phyloP scores from a whole-genome alignment of 352 stramenopile genomes.

The Globisporangium orthogonon region DNA sequence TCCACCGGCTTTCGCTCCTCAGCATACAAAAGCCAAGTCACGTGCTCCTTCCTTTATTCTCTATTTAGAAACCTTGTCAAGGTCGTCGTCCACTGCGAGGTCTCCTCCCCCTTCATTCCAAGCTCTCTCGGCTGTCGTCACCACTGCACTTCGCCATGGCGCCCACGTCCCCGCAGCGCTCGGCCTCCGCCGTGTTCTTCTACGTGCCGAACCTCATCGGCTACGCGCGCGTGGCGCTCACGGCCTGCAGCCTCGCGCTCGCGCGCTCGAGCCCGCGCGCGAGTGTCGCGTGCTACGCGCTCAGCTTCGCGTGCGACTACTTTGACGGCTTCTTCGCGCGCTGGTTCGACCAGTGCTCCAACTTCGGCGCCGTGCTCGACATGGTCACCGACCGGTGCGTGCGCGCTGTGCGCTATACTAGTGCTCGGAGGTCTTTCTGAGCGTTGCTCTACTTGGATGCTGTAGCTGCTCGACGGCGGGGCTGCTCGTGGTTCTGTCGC shows the following conservation, averaged over 20 bases:
- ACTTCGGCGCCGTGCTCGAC: conserved; percentile 94
- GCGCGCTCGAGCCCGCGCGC: conserved; percentile 58
- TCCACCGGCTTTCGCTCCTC: too few relatives aligned
- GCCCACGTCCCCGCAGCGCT: conserved; percentile 13
- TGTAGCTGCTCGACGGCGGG: conserved; percentile 91
- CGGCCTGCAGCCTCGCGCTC: conserved; percentile 82
- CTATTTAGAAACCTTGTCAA: neutral
- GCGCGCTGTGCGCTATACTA: neutral
- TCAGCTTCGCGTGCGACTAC: conserved; percentile 96
- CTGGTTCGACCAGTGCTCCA: conserved; percentile 94
- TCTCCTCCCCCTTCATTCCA: neutral
- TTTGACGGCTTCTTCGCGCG: conserved; percentile 97
- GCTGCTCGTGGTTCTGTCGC: conserved; percentile 92
- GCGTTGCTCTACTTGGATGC: neutral
- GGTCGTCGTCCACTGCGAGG: neutral
- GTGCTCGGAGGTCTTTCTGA: neutral
- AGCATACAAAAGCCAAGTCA: too few relatives aligned
- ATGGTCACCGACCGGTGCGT: conserved; percentile 95
- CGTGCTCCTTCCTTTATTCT: neutral
- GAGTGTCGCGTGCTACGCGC: conserved; percentile 87
- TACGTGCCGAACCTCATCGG: conserved; percentile 97
- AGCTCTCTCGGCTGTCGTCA: neutral
- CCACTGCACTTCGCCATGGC: neutral
- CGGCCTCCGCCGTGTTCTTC: conserved; percentile 85
- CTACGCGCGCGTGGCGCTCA: conserved; percentile 89